Percentiles rank a stretch among this genome's conserved stretches.
Conservation (phyloP, 495 filamentous ascomycete species). For the Trichoderma parareesei region DNA sequence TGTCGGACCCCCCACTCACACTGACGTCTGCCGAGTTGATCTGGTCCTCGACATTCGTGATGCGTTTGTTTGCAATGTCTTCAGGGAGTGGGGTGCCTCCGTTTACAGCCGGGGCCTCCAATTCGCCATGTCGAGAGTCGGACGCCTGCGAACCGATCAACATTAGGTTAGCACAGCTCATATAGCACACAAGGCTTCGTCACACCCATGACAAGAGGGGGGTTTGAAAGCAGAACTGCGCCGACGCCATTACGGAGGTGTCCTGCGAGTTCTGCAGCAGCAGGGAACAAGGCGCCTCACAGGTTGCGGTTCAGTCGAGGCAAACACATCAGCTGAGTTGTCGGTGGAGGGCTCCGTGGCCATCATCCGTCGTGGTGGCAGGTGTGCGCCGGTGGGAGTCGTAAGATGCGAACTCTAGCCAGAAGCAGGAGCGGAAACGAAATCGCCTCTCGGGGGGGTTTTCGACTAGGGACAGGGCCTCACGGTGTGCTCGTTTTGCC, state of each 20-base stretch:
- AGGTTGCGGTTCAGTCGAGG: slow-evolving; percentile 37
- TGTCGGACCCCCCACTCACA: slow-evolving; percentile 62
- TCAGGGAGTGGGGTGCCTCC: slow-evolving; percentile 29
- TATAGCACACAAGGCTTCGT: neutral
- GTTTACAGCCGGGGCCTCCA: slow-evolving; percentile 33
- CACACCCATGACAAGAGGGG: neutral
- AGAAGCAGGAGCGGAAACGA: neutral
- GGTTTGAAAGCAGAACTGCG: neutral
- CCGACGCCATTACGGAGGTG: neutral
- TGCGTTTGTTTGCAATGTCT: slow-evolving; percentile 41
- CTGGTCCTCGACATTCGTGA: slow-evolving; percentile 39
- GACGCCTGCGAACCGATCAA: neutral
- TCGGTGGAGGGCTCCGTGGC: slow-evolving; percentile 47
- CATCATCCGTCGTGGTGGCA: slow-evolving; percentile 40
- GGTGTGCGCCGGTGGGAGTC: slow-evolving; percentile 23
- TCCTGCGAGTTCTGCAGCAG: neutral
- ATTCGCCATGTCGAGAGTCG: slow-evolving; percentile 37
- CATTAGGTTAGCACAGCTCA: neutral
- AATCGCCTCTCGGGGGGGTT: neutral
- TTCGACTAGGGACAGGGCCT: neutral
- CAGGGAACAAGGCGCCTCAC: slow-evolving; percentile 28
- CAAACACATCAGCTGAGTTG: slow-evolving; percentile 43
- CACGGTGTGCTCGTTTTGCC: neutral
- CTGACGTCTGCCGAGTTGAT: slow-evolving; percentile 48
- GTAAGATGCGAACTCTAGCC: slow-evolving; percentile 16